Evolutionary conservation across 1,284 basidiomycete species (phyloP).

Genomic region (Earliella scabrosa): DNA sequence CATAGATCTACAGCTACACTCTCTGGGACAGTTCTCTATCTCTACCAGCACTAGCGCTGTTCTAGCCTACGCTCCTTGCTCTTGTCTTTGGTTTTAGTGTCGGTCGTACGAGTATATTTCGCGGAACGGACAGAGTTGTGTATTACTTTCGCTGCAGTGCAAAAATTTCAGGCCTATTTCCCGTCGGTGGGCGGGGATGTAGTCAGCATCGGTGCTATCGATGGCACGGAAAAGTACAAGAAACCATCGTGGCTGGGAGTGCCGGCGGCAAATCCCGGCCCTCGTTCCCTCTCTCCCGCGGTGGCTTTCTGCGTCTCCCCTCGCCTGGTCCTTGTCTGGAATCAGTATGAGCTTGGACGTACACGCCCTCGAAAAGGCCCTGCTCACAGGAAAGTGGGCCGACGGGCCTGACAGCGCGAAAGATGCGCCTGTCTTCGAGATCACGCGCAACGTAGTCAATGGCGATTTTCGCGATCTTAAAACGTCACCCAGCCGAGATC

Average conservation of each 20-base stretch:
- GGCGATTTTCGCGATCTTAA: conserved; percentile 51
- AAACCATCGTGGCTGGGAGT: conserved; percentile 8
- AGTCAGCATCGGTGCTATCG: conserved; percentile 19
- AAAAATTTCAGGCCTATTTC: conserved; percentile 8
- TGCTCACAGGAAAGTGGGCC: conserved; percentile 60
- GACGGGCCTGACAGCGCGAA: conserved; percentile 43
- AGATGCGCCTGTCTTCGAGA: conserved; percentile 27
- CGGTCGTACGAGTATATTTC: conserved; percentile 3
- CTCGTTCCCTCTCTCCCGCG: conserved; percentile 20
- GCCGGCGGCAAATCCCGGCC: conserved; percentile 22
- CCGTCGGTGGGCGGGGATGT: background rate
- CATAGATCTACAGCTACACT: conserved; percentile 10
- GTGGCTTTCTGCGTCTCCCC: conserved; percentile 8
- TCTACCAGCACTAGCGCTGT: conserved; percentile 2
- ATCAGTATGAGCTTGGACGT: conserved; percentile 40
- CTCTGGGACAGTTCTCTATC: conserved; percentile 4
- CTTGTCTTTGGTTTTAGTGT: background rate
- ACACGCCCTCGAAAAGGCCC: conserved; percentile 49
- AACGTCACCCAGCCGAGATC: conserved; percentile 48
- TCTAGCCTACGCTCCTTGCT: background rate
- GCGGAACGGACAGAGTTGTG: background rate
- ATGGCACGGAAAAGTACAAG: conserved; percentile 17
- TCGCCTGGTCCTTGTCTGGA: conserved; percentile 1
- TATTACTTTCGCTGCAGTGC: background rate
- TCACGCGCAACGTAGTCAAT: conserved; percentile 39